Evolutionary conservation across 495 filamentous ascomycete genomes (phyloP), one percentile per base, ranked within the genome.

Genomic region (Delitschia confertaspora): DNA sequence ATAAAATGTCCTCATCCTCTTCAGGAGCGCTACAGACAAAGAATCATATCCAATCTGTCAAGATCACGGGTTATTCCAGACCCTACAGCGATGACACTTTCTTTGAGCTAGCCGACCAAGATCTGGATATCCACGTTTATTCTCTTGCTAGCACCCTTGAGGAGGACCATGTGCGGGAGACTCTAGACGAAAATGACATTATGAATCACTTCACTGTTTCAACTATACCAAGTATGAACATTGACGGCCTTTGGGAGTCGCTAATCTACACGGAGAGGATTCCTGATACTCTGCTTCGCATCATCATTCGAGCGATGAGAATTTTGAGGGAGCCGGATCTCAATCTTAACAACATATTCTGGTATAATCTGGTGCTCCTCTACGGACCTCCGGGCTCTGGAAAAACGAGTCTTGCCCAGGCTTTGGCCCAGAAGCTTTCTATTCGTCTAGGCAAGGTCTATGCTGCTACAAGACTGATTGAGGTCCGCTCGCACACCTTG

Each of bases 311-410:
- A 27, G 71, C 74, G 64, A 61, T 53, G 44, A 35, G 26, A 11
- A 32, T 54, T 21, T 60, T 55, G 34, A 45, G 42, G 29, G 40
- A 49, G 26, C 51, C 37, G 19, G 42, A 17, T 16, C 52, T 59
- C 7, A 57, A 58, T 30, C 41, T 50, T 6, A 44, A 43, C 21
- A 34, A 53, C 13, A 45, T 65, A 21, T 60, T 53, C 33, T 60
- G 51, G 59, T 58, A 58, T 47, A 46, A 51, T 13, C 30, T 66
- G 2, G 48, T 75, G 7, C 57, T 78, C 11, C 61, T 78, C 20
- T 63, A 73, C 56, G 74, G 74, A 1, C 72, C 74, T n/a, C 69
- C 74, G 7, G 74, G 74, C 1, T 71, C 68, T 9, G 73, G 73
- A 8, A 77, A 77, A 45, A 69, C 67, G 6, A 69, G 62, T 16